Evolutionary conservation across 1,284 basidiomycete genomes (phyloP).

Genomic region (Cryptococcus sp.): DNA sequence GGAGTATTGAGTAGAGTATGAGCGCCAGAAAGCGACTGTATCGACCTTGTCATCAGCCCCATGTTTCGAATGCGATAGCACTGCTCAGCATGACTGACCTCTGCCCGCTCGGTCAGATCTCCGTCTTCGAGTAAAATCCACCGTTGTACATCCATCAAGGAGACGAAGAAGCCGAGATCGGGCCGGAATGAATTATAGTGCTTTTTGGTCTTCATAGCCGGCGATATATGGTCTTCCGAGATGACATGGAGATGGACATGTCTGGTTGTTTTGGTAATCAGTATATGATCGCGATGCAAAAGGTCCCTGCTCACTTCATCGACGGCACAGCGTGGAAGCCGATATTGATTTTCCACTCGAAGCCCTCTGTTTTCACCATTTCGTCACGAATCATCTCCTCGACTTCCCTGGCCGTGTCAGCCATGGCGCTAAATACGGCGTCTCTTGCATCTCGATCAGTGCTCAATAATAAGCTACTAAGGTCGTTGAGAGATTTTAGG

Average conservation of each 20-base stretch:
- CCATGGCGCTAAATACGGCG: conserved; percentile 61
- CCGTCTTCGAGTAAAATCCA: conserved; percentile 65
- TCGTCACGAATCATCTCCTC: conserved; percentile 70
- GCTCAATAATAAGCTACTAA: conserved; percentile 61
- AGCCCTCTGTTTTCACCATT: conserved; percentile 76
- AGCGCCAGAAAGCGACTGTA: conserved; percentile 55
- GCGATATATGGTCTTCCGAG: conserved; percentile 75
- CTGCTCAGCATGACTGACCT: conserved; percentile 40
- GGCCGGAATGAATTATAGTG: conserved; percentile 96
- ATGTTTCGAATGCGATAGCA: neutral
- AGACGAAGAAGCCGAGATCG: conserved; percentile 79
- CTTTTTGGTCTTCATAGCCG: conserved; percentile 81
- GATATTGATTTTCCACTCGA: conserved; percentile 73
- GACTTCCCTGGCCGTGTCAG: conserved; percentile 61
- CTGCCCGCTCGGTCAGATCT: conserved; percentile 22
- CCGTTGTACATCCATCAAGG: conserved; percentile 68
- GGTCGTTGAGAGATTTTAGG: conserved; percentile 58
- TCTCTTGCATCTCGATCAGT: conserved; percentile 50
- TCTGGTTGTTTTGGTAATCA: conserved; percentile 52
- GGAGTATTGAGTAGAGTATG: conserved; percentile 67
- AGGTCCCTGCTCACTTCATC: conserved; percentile 54
- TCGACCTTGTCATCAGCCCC: neutral
- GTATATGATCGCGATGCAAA: neutral
- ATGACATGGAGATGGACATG: conserved; percentile 86
- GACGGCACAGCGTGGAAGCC: conserved; percentile 83